phyloP scores from a whole-genome alignment of 2,329 filamentous ascomycete species.

The Phyllosticta paracitricarpa region DNA sequence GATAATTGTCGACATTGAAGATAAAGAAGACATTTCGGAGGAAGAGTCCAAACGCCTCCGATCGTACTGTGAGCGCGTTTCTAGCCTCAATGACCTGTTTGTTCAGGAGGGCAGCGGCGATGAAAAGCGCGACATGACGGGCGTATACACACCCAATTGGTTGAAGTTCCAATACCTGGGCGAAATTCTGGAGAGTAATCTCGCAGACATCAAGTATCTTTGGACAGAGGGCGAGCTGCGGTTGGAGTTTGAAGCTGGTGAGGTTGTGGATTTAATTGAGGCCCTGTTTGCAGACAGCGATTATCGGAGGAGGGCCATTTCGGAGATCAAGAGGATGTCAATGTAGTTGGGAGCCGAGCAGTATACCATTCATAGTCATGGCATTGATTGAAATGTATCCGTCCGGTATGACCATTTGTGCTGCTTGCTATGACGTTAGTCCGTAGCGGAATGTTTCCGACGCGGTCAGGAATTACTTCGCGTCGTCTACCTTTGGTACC shows the following conservation, averaged over 20 bases:
- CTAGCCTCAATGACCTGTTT: slow-evolving; percentile 48
- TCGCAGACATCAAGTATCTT: slow-evolving; percentile 56
- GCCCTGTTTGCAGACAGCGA: slow-evolving; percentile 55
- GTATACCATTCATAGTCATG: background rate
- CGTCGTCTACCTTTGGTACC: background rate
- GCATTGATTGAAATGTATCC: background rate
- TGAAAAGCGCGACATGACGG: slow-evolving; percentile 43
- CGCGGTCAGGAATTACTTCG: background rate
- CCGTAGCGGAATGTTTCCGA: background rate
- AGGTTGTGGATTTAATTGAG: slow-evolving; percentile 53
- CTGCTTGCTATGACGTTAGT: background rate
- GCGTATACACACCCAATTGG: slow-evolving; percentile 54
- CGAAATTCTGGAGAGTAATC: slow-evolving; percentile 52
- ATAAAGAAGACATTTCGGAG: slow-evolving; percentile 54
- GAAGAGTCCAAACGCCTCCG: slow-evolving; percentile 51
- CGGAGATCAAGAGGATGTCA: slow-evolving; percentile 37
- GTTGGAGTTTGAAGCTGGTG: slow-evolving; percentile 50
- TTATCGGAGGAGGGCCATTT: slow-evolving; percentile 47
- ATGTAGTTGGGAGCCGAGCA: background rate
- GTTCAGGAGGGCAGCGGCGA: slow-evolving; percentile 21
- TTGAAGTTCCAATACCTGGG: slow-evolving; percentile 55
- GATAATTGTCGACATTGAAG: slow-evolving; percentile 52
- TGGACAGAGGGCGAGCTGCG: slow-evolving; percentile 56
- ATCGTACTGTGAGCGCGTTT: slow-evolving; percentile 45
- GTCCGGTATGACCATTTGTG: too few relatives aligned